Evolutionary conservation across 2,329 filamentous ascomycete genomes (phyloP).

Genomic region (Diatrype stigma): DNA sequence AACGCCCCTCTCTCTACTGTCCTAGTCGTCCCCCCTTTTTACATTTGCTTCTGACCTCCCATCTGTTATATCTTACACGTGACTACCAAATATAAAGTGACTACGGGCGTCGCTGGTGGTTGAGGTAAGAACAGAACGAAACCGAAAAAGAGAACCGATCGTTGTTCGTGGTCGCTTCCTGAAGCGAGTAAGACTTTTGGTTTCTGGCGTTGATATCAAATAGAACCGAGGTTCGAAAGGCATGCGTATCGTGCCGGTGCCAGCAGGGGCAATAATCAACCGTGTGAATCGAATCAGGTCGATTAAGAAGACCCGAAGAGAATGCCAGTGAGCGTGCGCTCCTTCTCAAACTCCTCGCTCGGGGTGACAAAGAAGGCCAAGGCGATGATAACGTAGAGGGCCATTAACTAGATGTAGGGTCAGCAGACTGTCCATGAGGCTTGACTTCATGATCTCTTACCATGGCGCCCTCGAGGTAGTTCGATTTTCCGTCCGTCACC

Average conservation of each 20-base stretch:
- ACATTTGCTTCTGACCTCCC: not conserved
- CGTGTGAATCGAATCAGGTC: not conserved
- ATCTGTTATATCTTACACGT: not conserved
- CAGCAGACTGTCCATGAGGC: slow-evolving; percentile 6
- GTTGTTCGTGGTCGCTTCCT: not conserved
- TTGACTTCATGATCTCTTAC: slow-evolving; percentile 30
- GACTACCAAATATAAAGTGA: not conserved
- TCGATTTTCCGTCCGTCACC: slow-evolving; percentile 77
- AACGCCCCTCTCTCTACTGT: not conserved
- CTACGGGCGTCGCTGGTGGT: not conserved
- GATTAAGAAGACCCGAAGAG: slow-evolving; percentile 8
- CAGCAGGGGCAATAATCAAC: not conserved
- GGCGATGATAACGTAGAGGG: slow-evolving; percentile 57
- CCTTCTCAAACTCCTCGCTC: slow-evolving; percentile 41
- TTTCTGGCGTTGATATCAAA: not conserved
- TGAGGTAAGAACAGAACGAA: not conserved
- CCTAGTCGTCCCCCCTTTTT: not conserved
- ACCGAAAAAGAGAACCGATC: not conserved
- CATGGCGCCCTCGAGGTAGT: slow-evolving; percentile 80
- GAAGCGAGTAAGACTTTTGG: too few species aligned
- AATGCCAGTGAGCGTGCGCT: slow-evolving; percentile 7
- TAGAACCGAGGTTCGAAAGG: not conserved
- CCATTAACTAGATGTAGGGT: slow-evolving; percentile 32
- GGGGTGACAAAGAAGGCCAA: slow-evolving; percentile 57
- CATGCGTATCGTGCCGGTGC: too few species aligned